Percentiles rank a stretch among this genome's conserved stretches.
Conservation (phyloP, 208 protist species). For the Crithidia brevicula region DNA sequence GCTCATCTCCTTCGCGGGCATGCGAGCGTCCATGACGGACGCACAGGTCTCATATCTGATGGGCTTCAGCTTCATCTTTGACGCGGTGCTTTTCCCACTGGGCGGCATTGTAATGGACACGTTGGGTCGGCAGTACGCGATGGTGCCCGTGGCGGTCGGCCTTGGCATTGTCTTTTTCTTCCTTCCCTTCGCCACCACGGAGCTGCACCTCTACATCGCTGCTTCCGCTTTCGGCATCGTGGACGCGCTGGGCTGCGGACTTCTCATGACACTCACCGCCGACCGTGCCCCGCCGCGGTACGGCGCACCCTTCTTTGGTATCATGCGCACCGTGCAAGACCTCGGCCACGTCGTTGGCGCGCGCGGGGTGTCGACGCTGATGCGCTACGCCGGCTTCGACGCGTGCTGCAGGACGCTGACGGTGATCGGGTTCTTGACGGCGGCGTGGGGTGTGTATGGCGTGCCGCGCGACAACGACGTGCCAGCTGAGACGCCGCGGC, state of each 20-base stretch:
- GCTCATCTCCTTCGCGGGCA: constrained; percentile 72
- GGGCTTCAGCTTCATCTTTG: constrained; percentile 69
- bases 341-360: constrained; percentile 71
- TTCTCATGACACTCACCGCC: constrained; percentile 83
- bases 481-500: constrained; percentile 26
- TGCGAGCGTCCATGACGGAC: constrained; percentile 62
- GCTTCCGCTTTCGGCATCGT: constrained; percentile 61
- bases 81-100: constrained; percentile 81
- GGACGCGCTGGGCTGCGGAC: constrained; percentile 80
- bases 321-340: constrained; percentile 86
- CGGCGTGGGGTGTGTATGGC: constrained; percentile 49
- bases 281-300: constrained; percentile 60
- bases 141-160: constrained; percentile 60
- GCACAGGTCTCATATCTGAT: constrained; percentile 75
- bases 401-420: constrained; percentile 56
- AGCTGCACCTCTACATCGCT: constrained; percentile 48
- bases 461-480: constrained; percentile 45
- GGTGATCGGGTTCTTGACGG: constrained; percentile 44
- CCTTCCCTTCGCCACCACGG: constrained; percentile 49
- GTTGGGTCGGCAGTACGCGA: constrained; percentile 60
- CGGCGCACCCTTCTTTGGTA: constrained; percentile 78
- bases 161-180: constrained; percentile 62
- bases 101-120: constrained; percentile 80
- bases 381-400: constrained; percentile 42
- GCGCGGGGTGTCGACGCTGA: constrained; percentile 41